phyloP scores from a whole-genome alignment of 371 early-diverging fungal genomes.

The Mortierella sp. region DNA sequence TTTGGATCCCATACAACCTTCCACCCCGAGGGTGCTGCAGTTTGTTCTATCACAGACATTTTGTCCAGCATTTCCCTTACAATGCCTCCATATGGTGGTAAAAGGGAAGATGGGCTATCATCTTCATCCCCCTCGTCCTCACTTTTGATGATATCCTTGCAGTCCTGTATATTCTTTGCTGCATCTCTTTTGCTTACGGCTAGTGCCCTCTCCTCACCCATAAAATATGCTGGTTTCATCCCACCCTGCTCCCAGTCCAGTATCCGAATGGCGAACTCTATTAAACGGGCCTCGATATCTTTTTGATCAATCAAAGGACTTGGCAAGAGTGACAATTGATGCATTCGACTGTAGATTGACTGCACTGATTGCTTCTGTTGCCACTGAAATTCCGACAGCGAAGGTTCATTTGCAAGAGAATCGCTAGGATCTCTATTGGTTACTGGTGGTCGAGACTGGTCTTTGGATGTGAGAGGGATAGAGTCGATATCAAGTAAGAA shows the following conservation, averaged over 20 bases:
- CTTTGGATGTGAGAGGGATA: slow-evolving; percentile 27
- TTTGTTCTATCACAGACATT: slow-evolving; percentile 20
- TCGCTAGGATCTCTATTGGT: not conserved
- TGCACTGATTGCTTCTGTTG: slow-evolving; percentile 19
- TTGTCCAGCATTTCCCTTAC: slow-evolving; percentile 36
- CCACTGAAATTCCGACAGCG: slow-evolving; percentile 6
- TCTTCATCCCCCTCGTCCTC: slow-evolving; percentile 11
- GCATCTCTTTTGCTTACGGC: not conserved
- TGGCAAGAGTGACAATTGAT: slow-evolving; percentile 29
- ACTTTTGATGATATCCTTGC: not conserved
- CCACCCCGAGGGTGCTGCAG: slow-evolving; percentile 31
- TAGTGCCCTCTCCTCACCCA: slow-evolving; percentile 26
- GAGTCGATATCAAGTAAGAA: slow-evolving; percentile 36
- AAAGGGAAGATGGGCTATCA: not conserved
- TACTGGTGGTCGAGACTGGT: slow-evolving; percentile 31
- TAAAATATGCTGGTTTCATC: slow-evolving; percentile 32
- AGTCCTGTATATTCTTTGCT: not conserved
- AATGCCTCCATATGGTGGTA: slow-evolving; percentile 37
- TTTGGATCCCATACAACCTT: slow-evolving; percentile 16
- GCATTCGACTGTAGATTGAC: slow-evolving; percentile 40
- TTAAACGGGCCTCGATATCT: slow-evolving; percentile 23
- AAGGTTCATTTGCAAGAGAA: not conserved
- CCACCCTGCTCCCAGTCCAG: slow-evolving; percentile 54
- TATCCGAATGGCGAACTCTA: slow-evolving; percentile 52
- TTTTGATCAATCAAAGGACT: slow-evolving; percentile 20